Conservation (phyloP, 495 filamentous ascomycete genomes). For the Talaromyces thailandensis region DNA sequence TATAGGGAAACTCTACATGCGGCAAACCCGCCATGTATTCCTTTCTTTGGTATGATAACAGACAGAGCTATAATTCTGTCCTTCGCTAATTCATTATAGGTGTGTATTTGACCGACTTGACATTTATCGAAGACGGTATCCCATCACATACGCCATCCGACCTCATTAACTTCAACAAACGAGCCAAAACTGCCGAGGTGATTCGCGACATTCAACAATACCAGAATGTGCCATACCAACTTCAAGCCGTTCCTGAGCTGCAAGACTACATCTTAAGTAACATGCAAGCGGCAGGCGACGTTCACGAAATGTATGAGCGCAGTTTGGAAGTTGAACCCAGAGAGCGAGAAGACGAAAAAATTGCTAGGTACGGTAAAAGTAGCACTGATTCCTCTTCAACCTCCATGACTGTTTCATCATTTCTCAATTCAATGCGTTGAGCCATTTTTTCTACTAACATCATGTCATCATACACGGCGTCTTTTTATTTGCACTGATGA, state of each 20-base stretch:
- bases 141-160: slow-evolving; percentile 90
- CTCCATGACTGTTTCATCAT: slow-evolving; percentile 24
- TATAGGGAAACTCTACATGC: slow-evolving; percentile 88
- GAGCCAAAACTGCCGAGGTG: slow-evolving; percentile 93
- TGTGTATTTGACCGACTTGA: slow-evolving; percentile 95
- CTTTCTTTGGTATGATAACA: slow-evolving; percentile 76
- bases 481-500: not conserved
- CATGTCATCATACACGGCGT: not conserved
- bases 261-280: slow-evolving; percentile 96
- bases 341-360: slow-evolving; percentile 93
- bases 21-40: slow-evolving; percentile 93
- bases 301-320: slow-evolving; percentile 98
- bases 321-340: slow-evolving; percentile 87
- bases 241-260: slow-evolving; percentile 81
- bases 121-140: slow-evolving; percentile 98
- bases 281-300: slow-evolving; percentile 86
- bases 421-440: slow-evolving; percentile 28
- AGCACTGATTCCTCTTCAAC: slow-evolving; percentile 25
- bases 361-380: slow-evolving; percentile 57
- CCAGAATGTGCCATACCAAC: slow-evolving; percentile 87
- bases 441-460: slow-evolving; percentile 9
- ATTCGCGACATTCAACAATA: slow-evolving; percentile 98
- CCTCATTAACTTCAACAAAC: slow-evolving; percentile 96
- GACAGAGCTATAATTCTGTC: not conserved
- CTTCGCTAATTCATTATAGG: slow-evolving; percentile 39